Percentiles rank a stretch among this genome's conserved stretches.
phyloP scores from a whole-genome alignment of 306 rosid genomes.

The Prunus mume region DNA sequence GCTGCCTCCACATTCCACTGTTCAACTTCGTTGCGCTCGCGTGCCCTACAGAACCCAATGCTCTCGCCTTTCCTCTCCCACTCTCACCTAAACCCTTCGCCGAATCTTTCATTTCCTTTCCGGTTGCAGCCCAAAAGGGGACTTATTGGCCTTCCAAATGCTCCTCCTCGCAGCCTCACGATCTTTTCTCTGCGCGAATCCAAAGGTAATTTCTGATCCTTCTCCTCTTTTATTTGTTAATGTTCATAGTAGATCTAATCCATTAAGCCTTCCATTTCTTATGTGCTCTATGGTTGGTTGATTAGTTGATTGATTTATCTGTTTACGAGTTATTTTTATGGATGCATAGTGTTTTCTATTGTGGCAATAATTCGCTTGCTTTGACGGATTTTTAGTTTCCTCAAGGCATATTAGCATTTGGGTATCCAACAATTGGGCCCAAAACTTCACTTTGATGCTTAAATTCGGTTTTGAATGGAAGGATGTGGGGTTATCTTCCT shows the following conservation, averaged over 20 bases:
- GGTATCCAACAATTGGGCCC: neutral
- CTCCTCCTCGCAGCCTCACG: constrained; percentile 26
- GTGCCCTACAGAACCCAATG: constrained; percentile 13
- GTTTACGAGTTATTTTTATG: neutral
- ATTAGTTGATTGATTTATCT: neutral
- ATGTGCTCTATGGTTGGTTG: neutral
- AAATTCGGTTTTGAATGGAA: neutral
- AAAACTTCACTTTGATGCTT: neutral
- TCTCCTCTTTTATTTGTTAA: neutral
- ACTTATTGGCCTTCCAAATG: constrained; percentile 28
- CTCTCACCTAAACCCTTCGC: constrained; percentile 13
- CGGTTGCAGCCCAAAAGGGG: constrained; percentile 18
- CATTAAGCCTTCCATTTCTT: neutral
- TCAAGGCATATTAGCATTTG: neutral
- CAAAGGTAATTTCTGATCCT: constrained; percentile 35
- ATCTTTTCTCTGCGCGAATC: constrained; percentile 37
- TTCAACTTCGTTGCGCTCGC: constrained; percentile 11
- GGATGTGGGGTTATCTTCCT: neutral
- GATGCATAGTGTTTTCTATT: neutral
- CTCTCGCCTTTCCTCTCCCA: neutral
- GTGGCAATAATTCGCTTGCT: neutral
- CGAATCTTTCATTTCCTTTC: constrained; percentile 44
- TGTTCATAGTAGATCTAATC: constrained; percentile 1
- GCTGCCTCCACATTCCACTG: constrained; percentile 22
- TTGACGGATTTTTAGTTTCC: neutral